Evolutionary conservation across 306 rosid species (phyloP), one percentile per base, ranked within the genome.

Genomic region (Cyamopsis tetragonoloba): DNA sequence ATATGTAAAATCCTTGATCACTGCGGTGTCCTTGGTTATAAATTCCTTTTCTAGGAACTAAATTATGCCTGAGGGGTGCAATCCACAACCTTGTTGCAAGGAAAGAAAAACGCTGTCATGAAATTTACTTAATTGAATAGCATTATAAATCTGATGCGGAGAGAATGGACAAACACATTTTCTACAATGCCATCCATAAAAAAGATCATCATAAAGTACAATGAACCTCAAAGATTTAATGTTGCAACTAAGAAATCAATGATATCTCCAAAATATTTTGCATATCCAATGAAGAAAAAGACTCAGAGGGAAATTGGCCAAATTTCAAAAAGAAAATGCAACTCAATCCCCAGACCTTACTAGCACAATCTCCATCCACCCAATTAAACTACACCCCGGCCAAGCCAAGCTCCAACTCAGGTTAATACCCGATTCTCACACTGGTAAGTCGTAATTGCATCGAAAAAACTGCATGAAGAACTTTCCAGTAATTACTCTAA

Each of bases 91-190:
- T 26, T 12, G 23, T 57, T 34, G 49, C 58, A 27, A 43, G 8
- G 28, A 57, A 70, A 58, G 68, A 19, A 70, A 57, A 43, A 57
- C n/a, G 55, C 75, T 32, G 22, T 58, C 38, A 31, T 1, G 1
- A 27, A 34, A 26, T 2, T n/a, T 11, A 6, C 11, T 34, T 30
- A 13, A 31, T 30, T 28, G 15, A 55, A 28, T 30, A 0, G 3
- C 43, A 31, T 9, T 42, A 56, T 5, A 56, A 30, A 56, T 15
- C 1, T 31, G 43, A 31, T 56, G 3, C 9, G 32, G 32, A 19
- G 32, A 37, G 20, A 62, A n/a, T 42, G 4, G 12, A n/a, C 51
- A 14, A 41, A 11, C 17, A 12, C 13, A 7, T n/a, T 23, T 38
- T 61, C n/a, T 60, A n/a, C 5, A 13, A 41, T 11, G 9, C 9